These are phyloP conservation scores for Echeveria elegans DNA, from an alignment of 164 flowering plant genomes.

Conservation along the genomic window DNA sequence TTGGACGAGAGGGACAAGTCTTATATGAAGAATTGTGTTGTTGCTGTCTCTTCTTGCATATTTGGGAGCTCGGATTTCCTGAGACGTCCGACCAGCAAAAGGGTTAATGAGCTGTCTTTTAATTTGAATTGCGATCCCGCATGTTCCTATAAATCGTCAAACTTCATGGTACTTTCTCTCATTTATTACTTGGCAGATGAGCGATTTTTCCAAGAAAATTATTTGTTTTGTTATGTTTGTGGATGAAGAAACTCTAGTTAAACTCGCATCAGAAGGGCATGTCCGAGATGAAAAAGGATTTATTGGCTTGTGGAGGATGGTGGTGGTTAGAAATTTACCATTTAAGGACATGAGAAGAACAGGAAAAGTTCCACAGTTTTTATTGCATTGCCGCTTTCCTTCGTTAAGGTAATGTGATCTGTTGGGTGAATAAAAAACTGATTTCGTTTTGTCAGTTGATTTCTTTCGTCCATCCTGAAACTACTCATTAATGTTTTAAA, in stretches of 20 bases:
- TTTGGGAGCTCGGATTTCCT: constrained; percentile 91
- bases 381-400: constrained; percentile 91
- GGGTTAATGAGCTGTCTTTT: constrained; percentile 29
- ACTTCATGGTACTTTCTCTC: not conserved
- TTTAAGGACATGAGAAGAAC: constrained; percentile 81
- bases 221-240: constrained; percentile 96
- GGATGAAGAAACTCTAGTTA: constrained; percentile 65
- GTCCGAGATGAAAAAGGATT: constrained; percentile 51
- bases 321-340: constrained; percentile 78
- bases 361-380: constrained; percentile 92
- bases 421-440: not conserved
- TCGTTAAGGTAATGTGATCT: constrained; percentile 51
- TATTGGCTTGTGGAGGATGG: constrained; percentile 81
- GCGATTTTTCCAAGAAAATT: constrained; percentile 69
- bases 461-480: not conserved
- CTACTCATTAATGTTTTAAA: not conserved
- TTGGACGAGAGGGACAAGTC: constrained; percentile 49
- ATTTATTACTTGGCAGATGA: constrained; percentile 59
- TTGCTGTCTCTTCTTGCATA: constrained; percentile 90
- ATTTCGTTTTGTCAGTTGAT: not conserved
- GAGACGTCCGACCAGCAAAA: constrained; percentile 69
- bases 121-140: not conserved
- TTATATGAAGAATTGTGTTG: constrained; percentile 55
- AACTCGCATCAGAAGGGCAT: constrained; percentile 60
- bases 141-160: not conserved